Conservation (phyloP, 2,329 filamentous ascomycete genomes). For the Dactylellina sp. region DNA sequence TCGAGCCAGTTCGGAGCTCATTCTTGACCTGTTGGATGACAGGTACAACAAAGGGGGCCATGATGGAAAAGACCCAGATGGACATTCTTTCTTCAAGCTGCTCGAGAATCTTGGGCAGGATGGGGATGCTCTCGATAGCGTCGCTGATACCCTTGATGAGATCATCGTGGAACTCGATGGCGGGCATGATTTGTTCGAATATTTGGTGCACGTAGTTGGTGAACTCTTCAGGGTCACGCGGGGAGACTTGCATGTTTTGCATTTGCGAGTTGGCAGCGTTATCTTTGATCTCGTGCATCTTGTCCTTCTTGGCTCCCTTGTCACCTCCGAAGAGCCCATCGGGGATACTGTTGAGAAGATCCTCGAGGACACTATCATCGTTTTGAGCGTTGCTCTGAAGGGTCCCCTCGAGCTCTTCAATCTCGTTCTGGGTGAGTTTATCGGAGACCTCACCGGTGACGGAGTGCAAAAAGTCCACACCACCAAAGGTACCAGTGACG, state of each 20-base stretch:
- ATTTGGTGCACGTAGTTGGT: conserved; percentile 79
- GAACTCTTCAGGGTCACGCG: conserved; percentile 84
- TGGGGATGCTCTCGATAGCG: conserved; percentile 84
- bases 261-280: conserved; percentile 80
- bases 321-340: conserved; percentile 78
- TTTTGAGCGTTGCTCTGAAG: conserved; percentile 70
- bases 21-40: conserved; percentile 87
- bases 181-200: conserved; percentile 84
- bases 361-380: conserved; percentile 73
- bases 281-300: conserved; percentile 71
- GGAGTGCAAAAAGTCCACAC: conserved; percentile 92
- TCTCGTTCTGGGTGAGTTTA: conserved; percentile 89
- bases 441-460: conserved; percentile 84
- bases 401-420: conserved; percentile 87
- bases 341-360: conserved; percentile 84
- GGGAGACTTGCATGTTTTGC: conserved; percentile 78
- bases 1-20: conserved; percentile 85
- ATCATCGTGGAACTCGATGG: conserved; percentile 90
- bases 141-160: conserved; percentile 82
- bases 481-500: conserved; percentile 91
- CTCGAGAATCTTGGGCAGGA: conserved; percentile 85
- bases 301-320: conserved; percentile 75
- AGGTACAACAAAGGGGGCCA: conserved; percentile 87
- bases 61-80: conserved; percentile 88
- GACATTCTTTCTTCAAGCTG: conserved; percentile 88